phyloP scores from a whole-genome alignment of 306 rosid genomes.

The Dryas drummondii region DNA sequence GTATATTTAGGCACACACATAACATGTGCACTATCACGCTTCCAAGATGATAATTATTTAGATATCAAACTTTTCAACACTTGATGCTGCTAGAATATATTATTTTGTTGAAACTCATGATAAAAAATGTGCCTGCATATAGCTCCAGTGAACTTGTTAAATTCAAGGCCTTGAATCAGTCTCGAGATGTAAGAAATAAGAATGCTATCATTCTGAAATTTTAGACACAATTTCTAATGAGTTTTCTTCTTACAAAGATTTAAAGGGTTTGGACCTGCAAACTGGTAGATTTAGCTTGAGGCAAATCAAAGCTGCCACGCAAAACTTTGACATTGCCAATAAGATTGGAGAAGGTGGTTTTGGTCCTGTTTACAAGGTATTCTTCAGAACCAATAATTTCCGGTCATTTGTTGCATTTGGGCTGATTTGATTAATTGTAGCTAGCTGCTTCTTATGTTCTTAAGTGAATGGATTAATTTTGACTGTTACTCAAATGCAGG shows the following conservation, averaged over 20 bases:
- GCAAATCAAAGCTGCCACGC: slow-evolving; percentile 44
- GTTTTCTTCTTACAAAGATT: slow-evolving; percentile 21
- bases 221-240: not conserved
- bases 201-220: not conserved
- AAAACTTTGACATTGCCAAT: slow-evolving; percentile 36
- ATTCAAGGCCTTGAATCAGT: not conserved
- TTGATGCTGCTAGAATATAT: not conserved
- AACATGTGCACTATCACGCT: not conserved
- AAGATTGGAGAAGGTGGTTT: slow-evolving; percentile 56
- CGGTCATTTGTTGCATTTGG: not conserved
- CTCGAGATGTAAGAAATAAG: not conserved
- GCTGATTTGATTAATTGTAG: not conserved
- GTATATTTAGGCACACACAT: not conserved
- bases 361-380: slow-evolving; percentile 50
- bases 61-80: not conserved
- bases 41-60: not conserved
- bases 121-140: not conserved
- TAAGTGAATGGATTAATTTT: not conserved
- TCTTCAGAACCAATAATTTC: not conserved
- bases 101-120: not conserved
- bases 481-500: slow-evolving; percentile 28
- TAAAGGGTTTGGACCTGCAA: slow-evolving; percentile 27
- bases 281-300: slow-evolving; percentile 37
- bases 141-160: not conserved
- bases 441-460: not conserved